phyloP scores from a whole-genome alignment of 495 filamentous ascomycete species.

The Lepraria neglecta region DNA sequence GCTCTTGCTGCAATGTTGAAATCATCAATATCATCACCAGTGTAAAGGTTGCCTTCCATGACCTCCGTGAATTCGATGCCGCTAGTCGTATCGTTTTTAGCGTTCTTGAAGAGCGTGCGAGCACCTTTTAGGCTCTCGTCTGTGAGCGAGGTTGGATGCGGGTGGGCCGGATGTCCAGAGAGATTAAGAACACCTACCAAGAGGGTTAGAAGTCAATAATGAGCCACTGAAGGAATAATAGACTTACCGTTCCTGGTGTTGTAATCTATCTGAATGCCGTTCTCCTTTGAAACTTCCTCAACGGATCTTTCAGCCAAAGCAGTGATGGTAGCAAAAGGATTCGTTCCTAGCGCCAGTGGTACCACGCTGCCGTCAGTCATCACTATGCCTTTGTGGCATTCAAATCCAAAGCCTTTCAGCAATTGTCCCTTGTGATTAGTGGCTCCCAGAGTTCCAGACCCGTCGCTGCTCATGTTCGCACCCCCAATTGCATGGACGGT shows the following conservation, averaged over 20 bases:
- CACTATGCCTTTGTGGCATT: constrained; percentile 1
- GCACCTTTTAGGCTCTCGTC: neutral
- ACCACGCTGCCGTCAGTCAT: constrained; percentile 3
- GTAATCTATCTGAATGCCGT: neutral
- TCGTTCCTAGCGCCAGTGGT: constrained; percentile 3
- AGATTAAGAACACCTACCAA: neutral
- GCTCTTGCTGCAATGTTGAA: constrained; percentile 5
- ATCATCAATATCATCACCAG: constrained; percentile 5
- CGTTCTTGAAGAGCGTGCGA: neutral
- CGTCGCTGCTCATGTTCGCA: constrained; percentile 10
- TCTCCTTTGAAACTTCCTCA: neutral
- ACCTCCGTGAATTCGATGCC: constrained; percentile 3
- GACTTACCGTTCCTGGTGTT: neutral
- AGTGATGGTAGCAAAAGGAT: constrained; percentile 8
- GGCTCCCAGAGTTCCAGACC: constrained; percentile 3
- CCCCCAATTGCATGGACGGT: constrained; percentile 6
- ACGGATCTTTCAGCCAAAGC: constrained; percentile 8
- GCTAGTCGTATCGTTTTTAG: neutral
- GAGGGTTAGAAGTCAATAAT: neutral
- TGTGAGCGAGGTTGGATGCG: neutral
- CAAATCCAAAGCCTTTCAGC: constrained; percentile 1
- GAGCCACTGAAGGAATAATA: neutral
- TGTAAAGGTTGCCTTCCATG: constrained; percentile 8
- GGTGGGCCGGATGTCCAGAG: constrained; percentile 2
- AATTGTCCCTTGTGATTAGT: constrained; percentile 7